Base-by-base conservation (phyloP, 2,329 filamentous ascomycete species). In the Monosporascus sp. region DNA sequence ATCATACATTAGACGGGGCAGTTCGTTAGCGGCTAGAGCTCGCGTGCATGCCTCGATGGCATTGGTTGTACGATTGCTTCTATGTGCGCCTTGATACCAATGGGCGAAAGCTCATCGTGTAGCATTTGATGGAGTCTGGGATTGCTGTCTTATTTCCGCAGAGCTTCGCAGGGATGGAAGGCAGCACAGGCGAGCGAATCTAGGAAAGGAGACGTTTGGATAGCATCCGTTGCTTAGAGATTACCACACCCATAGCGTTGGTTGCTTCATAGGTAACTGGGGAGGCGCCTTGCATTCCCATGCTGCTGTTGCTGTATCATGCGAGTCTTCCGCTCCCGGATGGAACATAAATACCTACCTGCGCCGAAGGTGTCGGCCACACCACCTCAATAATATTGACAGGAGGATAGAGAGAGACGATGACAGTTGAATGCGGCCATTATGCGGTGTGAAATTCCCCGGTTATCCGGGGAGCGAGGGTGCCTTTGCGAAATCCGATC, bases 1-100 rank as follows among this genome's bases (percentile, higher is more conserved):
- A 79, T 76, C 56, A 74, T 75, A 56, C 64, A 75, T 52, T 63
- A 69, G 52, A 48, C 72, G 31, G 58, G 43, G 35, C n/a, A 31
- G 35, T 38, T 48, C 38, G 52, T 52, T 20, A 40, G 49, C 31
- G 19, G 19, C 5, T 27, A 52, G 56, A 53, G 53, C 58, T 52
- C 37, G 22, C 22, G 50, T 54, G 20, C 27, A 51, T 52, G 27
- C 50, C 41, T 49, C 49, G 14, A 44, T 5, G n/a, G 52, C 40
- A 27, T 51, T 49, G 40, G 22, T 52, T 51, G 37, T 43, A 20
- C 19, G 46, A 27, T 26, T 41, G 31, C 22, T 19, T 20, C 17
- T 43, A 9, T 24, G 1, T 43, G n/a, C 8, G n/a, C 22, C n/a
- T 24, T 14, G 19, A 16, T 43, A 11, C 8, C 20, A 22, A 14